Base-by-base conservation (phyloP, 2,329 filamentous ascomycete species). In the Ceratocystis destructans region DNA sequence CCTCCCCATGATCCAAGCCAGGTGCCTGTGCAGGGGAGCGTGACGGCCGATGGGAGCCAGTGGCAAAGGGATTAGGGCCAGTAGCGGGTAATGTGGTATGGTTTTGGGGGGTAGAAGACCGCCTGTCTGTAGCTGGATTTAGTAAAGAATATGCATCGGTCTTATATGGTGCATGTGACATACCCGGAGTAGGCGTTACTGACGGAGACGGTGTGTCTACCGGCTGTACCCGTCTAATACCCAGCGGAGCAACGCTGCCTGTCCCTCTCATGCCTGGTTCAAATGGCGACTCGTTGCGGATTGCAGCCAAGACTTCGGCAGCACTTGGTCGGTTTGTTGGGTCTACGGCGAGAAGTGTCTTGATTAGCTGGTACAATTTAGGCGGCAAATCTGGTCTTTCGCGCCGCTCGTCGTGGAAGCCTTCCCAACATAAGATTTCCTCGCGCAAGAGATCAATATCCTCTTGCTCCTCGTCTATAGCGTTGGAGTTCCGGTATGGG, bases 401-500 rank as follows among this genome's bases (percentile, higher is more conserved):
- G 45, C 86, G 81, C 44, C 85, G 82, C 70, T 89, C 87, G 68
- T 90, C 87, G 69, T 90, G 84, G 71, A 97, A 96, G 0, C 94
- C 94, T 65, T 85, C 79, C 94, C 94, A 99, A 44, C 82, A 80
- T 10, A 85, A 85, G 66, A 99, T 97, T 74, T 99, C 94, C 2
- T 82, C 87, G 53, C 92, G 85, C 37, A 99, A 80, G 70, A 86
- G 79, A 71, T 96, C 91, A 4, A 96, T 80, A 70, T 97, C 91
- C 73, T 99, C 94, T 66, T 90, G 86, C 72, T 97, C 93, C 74
- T 97, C 93, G 68, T 96, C 85, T 25, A 95, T 80, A 2, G 87
- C 82, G 73, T 97, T 93, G 64, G 92, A 90, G 71, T 87, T 89
- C 28, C 77, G 80, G 73, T 97, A 99, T 0, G 94, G 94, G 10